Evolutionary conservation across 352 stramenopile genomes (phyloP).

Genomic region (Discostella stelligera): DNA sequence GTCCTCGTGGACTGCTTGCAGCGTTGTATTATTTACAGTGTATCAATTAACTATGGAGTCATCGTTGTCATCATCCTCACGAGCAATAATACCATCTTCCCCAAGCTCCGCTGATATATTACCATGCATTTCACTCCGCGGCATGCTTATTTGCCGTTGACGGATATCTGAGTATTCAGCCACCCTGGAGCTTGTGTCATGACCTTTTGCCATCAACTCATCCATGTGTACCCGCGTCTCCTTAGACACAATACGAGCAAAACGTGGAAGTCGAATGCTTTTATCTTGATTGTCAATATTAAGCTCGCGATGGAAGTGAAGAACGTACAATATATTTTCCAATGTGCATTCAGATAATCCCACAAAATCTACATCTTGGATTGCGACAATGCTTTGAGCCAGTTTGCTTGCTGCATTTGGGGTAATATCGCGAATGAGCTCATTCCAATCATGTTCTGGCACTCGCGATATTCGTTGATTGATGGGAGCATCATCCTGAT

Average conservation of each 20-base stretch:
- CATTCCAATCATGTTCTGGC: slow-evolving; percentile 12
- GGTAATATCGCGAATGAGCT: not conserved
- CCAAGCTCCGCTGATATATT: not conserved
- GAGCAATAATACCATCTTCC: not conserved
- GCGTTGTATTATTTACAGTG: slow-evolving; percentile 4
- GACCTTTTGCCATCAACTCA: not conserved
- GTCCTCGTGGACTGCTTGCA: slow-evolving; percentile 6
- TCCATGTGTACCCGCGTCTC: not conserved
- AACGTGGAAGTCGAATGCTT: not conserved
- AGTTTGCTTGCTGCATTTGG: not conserved
- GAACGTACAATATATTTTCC: slow-evolving; percentile 4
- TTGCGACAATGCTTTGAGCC: not conserved
- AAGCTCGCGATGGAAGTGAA: not conserved
- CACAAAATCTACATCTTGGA: not conserved
- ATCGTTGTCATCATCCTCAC: not conserved
- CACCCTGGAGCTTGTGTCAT: too few species aligned
- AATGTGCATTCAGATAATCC: not conserved
- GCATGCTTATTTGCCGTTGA: not conserved
- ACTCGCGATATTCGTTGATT: slow-evolving; percentile 8
- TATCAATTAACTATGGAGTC: not conserved
- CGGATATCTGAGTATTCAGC: not conserved
- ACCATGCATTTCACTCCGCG: not conserved
- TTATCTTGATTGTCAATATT: not conserved
- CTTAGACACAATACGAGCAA: not conserved
- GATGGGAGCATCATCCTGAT: slow-evolving; percentile 1